Percentiles rank a stretch among this genome's conserved stretches.
These are phyloP conservation scores for Mycena maculata DNA, from an alignment of 768 basidiomycete species.

Conservation along the genomic window DNA sequence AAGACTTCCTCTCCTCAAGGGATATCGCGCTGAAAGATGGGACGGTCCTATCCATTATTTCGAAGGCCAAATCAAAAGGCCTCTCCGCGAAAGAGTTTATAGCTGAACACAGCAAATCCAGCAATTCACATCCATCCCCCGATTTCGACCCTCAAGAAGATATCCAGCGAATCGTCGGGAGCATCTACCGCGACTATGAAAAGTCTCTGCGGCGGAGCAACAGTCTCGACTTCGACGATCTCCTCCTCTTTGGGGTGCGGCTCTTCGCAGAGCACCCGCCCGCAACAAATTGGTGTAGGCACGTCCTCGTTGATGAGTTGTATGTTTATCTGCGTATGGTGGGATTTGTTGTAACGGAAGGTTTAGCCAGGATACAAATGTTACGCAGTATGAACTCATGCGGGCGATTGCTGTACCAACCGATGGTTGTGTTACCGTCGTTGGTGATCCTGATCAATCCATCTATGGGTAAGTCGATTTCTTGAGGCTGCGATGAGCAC, in stretches of 20 bases:
- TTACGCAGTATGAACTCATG: constrained; percentile 86
- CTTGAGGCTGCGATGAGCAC: neutral
- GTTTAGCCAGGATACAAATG: constrained; percentile 83
- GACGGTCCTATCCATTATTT: constrained; percentile 70
- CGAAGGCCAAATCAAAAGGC: constrained; percentile 80
- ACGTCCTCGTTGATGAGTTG: constrained; percentile 88
- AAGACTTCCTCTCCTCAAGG: constrained; percentile 56
- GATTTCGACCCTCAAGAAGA: constrained; percentile 36
- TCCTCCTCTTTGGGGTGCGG: constrained; percentile 77
- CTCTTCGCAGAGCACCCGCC: constrained; percentile 65
- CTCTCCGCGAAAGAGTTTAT: constrained; percentile 62
- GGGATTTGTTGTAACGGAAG: constrained; percentile 1
- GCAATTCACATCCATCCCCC: constrained; percentile 24
- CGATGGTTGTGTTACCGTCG: constrained; percentile 72
- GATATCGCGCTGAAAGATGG: constrained; percentile 67
- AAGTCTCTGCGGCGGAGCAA: constrained; percentile 68
- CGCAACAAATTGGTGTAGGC: constrained; percentile 68
- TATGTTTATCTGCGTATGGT: constrained; percentile 50
- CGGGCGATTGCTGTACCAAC: constrained; percentile 63
- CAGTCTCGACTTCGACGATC: constrained; percentile 89
- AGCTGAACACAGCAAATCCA: constrained; percentile 38
- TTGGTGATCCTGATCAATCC: constrained; percentile 93
- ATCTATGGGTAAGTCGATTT: constrained; percentile 43
- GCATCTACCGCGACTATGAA: constrained; percentile 77
- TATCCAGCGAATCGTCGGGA: constrained; percentile 56